Percentiles rank a stretch among this genome's conserved stretches.
Evolutionary conservation across 2,329 filamentous ascomycete species (phyloP).

Genomic region (Aspergillus hiratsukae): DNA sequence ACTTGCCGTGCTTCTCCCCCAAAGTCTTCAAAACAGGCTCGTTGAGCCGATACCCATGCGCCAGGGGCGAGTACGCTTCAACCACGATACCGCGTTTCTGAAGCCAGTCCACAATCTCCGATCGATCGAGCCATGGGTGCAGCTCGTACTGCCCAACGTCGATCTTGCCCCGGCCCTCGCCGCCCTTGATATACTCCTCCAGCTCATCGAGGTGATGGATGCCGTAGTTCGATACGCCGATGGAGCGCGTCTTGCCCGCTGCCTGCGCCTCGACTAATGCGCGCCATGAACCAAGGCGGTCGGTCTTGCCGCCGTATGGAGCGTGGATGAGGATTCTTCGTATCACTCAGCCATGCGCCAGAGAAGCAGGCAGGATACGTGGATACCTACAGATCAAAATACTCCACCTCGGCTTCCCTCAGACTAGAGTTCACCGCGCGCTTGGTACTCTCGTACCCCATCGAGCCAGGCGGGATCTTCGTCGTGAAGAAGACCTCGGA

Average conservation of each 20-base stretch:
- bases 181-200: conserved; percentile 48
- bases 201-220: conserved; percentile 70
- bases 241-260: conserved; percentile 65
- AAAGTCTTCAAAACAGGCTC: conserved; percentile 60
- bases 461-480: conserved; percentile 65
- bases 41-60: conserved; percentile 64
- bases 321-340: conserved; percentile 63
- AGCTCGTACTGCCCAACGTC: conserved; percentile 78
- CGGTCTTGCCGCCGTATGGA: conserved; percentile 68
- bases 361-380: no score
- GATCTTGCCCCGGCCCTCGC: conserved; percentile 56
- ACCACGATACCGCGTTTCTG: conserved; percentile 63
- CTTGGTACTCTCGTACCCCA: conserved; percentile 63
- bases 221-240: conserved; percentile 75
- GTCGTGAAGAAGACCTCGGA: conserved; percentile 75
- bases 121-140: conserved; percentile 75
- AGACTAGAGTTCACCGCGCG: conserved; percentile 59
- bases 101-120: conserved; percentile 62
- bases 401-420: conserved; percentile 63
- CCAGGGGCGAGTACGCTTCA: conserved; percentile 76
- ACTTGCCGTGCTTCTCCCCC: conserved; percentile 64
- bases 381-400: conserved; percentile 62
- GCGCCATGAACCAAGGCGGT: conserved; percentile 67
- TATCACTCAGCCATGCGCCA: no score
- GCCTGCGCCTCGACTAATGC: conserved; percentile 72